phyloP scores from a whole-genome alignment of 2,329 filamentous ascomycete species.

The Xylariaceae sp. region DNA sequence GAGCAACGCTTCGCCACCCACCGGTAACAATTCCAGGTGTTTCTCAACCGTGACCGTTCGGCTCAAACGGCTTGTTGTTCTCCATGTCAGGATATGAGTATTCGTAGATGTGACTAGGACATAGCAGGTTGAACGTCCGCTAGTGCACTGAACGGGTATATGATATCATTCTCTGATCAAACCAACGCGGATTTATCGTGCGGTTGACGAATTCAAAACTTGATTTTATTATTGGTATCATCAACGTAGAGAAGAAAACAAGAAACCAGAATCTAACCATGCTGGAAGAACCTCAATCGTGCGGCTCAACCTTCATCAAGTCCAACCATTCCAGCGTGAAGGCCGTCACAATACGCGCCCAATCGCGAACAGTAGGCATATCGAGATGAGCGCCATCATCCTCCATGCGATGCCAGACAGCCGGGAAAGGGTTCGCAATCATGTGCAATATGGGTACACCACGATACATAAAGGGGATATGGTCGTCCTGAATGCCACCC shows the following conservation, averaged over 20 bases:
- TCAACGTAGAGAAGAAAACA: not conserved
- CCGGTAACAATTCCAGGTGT: not conserved
- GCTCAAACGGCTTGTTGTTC: not conserved
- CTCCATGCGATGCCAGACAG: slow-evolving; percentile 64
- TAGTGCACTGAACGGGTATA: not conserved
- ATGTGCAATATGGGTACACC: slow-evolving; percentile 73
- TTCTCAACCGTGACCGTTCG: too few relatives aligned
- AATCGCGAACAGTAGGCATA: slow-evolving; percentile 66
- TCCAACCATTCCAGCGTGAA: slow-evolving; percentile 80
- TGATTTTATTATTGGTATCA: not conserved
- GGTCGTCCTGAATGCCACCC: slow-evolving; percentile 60
- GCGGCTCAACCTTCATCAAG: slow-evolving; percentile 42
- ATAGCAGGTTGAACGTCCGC: not conserved
- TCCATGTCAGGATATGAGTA: too few relatives aligned
- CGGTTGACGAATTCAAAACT: slow-evolving; percentile 2
- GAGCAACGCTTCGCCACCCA: not conserved
- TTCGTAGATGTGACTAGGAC: not conserved
- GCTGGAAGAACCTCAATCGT: slow-evolving; percentile 12
- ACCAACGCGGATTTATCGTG: not conserved
- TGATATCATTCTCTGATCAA: not conserved
- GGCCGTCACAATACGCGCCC: slow-evolving; percentile 65
- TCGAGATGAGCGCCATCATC: slow-evolving; percentile 73
- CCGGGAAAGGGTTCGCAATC: slow-evolving; percentile 66
- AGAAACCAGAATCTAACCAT: not conserved
- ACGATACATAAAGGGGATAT: slow-evolving; percentile 68